Evolutionary conservation across 495 filamentous ascomycete genomes (phyloP).

Genomic region (Tuber microsphaerosporum): DNA sequence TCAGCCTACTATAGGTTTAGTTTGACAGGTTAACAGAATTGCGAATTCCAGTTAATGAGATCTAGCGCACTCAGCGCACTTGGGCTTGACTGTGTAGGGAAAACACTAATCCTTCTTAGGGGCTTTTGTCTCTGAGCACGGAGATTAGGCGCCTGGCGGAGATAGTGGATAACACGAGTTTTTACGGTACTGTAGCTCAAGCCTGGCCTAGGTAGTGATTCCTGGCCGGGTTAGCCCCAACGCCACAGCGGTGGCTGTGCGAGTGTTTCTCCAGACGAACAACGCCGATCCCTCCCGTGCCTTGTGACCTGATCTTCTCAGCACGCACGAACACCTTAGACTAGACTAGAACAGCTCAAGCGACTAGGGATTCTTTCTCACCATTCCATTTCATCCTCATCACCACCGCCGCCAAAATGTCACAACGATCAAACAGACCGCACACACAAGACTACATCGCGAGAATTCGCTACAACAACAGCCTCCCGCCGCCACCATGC

Average conservation of each 20-base stretch:
- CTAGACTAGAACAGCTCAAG: not conserved
- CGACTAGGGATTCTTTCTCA: not conserved
- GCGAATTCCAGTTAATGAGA: too few species aligned
- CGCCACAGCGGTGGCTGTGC: not conserved
- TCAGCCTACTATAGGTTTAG: too few species aligned
- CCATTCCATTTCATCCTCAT: not conserved
- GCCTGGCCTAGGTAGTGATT: not conserved
- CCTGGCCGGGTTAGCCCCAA: not conserved
- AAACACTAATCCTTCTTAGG: too few species aligned
- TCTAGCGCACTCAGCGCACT: too few species aligned
- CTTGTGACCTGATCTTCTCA: not conserved
- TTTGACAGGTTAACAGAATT: too few species aligned
- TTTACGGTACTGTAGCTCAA: too few species aligned
- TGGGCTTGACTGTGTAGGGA: too few species aligned
- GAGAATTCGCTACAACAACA: constrained; percentile 87
- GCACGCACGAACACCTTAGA: not conserved
- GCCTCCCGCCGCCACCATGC: constrained; percentile 82
- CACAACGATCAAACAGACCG: constrained; percentile 30
- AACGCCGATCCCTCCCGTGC: too few species aligned
- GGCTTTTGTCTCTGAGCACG: too few species aligned
- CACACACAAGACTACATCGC: constrained; percentile 90
- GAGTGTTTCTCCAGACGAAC: too few species aligned
- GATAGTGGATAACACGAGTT: too few species aligned
- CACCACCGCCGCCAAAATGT: constrained; percentile 15
- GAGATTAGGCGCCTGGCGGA: too few species aligned